Base-by-base conservation (phyloP, 2,329 filamentous ascomycete species). In the Exophiala xenobiotica region DNA sequence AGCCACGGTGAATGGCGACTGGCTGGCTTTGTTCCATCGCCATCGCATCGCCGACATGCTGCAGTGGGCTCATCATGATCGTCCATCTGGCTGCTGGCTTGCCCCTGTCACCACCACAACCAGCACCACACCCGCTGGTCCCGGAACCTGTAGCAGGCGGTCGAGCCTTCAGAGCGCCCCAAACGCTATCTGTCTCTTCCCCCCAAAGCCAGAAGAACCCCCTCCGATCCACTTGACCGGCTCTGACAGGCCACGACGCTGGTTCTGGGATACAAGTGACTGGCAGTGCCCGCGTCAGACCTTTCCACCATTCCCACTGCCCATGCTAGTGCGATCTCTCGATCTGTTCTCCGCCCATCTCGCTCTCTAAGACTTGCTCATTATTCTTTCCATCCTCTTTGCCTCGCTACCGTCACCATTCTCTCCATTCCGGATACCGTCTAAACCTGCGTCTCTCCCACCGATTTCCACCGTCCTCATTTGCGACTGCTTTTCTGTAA, bases 281-380 rank as follows among this genome's bases (percentile, higher is more conserved):
- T 23, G 42, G 26, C 16, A 35, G 27, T 35, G 42, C 42, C 42
- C 42, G 16, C 31, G 42, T 35, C 27, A 46, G 42, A 40, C 38
- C 22, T 23, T 40, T 22, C 19, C 22, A 23, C 23, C 19, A 40
- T 22, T 20, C 38, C 38, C 19, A 20, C 47, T n/a, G 43, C 47
- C 47, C 52, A 51, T 48, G 48, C 45, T 54, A 59, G 54, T 51
- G 59, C 61, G 60, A 59, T 60, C 56, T 59, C 51, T 56, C 57
- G 58, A 59, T 62, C 56, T 57, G 26, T 62, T 61, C 59, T 61
- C 57, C 55, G 46, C 57, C 51, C 58, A 61, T 60, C 54, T 59
- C 54, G 58, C 58, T 57, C 56, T 57, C 54, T 58, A 55, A 57
- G 54, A 59, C 46, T 59, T 56, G 57, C 56, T 59, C 53, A 48